Conservation (phyloP, 2,329 filamentous ascomycete species). For the Talaromyces sp. region DNA sequence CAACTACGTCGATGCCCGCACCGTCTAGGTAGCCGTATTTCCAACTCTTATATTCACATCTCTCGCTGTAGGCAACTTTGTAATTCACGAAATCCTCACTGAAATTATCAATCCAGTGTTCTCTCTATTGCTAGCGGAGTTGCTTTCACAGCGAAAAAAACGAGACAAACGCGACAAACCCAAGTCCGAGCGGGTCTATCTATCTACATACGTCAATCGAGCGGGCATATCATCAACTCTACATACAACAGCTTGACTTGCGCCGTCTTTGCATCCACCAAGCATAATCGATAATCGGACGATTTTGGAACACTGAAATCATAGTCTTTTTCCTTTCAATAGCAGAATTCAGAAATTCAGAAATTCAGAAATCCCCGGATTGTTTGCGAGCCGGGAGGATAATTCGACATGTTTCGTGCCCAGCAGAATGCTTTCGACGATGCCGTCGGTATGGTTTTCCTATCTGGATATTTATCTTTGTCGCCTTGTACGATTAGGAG, state of each 20-base stretch:
- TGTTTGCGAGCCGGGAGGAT: not conserved
- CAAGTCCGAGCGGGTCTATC: not conserved
- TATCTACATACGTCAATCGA: not conserved
- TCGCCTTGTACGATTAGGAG: not conserved
- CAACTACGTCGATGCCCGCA: constrained; percentile 10
- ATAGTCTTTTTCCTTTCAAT: not conserved
- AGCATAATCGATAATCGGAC: not conserved
- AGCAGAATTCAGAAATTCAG: not conserved
- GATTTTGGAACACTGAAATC: not conserved
- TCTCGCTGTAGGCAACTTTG: not conserved
- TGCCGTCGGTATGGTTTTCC: constrained; percentile 56
- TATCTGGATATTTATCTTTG: no score
- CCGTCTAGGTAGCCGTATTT: constrained; percentile 19
- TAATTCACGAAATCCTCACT: no score
- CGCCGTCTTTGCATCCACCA: not conserved
- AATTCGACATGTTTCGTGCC: constrained; percentile 52
- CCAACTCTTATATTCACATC: not conserved
- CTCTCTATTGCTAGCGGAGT: no score
- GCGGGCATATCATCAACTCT: not conserved
- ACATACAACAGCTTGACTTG: not conserved
- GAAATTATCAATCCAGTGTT: no score
- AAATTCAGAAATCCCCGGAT: not conserved
- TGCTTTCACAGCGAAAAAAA: not conserved
- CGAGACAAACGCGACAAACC: not conserved
- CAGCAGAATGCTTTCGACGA: constrained; percentile 69